These are phyloP conservation scores for Neopestalotiopsis sp. DNA, from an alignment of 2,329 filamentous ascomycete species.

Conservation along the genomic window DNA sequence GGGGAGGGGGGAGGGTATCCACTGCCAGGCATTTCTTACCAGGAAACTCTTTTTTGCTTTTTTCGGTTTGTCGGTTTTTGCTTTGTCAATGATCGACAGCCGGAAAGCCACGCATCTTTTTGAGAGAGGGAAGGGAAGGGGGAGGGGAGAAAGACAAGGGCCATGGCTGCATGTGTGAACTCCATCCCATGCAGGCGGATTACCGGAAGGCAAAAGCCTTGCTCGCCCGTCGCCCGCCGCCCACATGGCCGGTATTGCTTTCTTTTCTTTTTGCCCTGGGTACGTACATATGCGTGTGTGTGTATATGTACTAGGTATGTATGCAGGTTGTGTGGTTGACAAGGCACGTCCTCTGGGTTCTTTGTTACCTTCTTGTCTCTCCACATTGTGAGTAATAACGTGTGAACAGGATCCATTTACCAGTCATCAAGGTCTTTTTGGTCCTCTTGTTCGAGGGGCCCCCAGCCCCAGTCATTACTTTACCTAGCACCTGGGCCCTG, in stretches of 20 bases:
- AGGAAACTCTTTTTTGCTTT: not conserved
- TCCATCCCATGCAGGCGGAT: not conserved
- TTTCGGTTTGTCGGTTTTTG: not conserved
- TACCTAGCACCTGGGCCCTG: not conserved
- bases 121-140: no score
- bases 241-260: conserved; percentile 1
- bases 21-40: not conserved
- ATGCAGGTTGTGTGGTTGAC: not conserved
- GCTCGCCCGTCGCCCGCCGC: not conserved
- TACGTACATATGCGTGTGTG: not conserved
- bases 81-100: conserved; percentile 2
- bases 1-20: not conserved
- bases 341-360: not conserved
- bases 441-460: not conserved
- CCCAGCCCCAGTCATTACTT: no score
- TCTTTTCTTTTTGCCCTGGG: not conserved
- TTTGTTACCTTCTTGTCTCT: not conserved
- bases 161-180: not conserved
- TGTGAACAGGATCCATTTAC: not conserved
- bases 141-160: not conserved
- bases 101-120: not conserved
- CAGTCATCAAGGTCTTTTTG: not conserved
- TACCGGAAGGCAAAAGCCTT: not conserved
- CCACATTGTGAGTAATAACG: not conserved
- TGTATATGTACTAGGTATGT: not conserved